Base-by-base conservation (phyloP, 345 rosid genomes). In the Melastoma malabathricum region DNA sequence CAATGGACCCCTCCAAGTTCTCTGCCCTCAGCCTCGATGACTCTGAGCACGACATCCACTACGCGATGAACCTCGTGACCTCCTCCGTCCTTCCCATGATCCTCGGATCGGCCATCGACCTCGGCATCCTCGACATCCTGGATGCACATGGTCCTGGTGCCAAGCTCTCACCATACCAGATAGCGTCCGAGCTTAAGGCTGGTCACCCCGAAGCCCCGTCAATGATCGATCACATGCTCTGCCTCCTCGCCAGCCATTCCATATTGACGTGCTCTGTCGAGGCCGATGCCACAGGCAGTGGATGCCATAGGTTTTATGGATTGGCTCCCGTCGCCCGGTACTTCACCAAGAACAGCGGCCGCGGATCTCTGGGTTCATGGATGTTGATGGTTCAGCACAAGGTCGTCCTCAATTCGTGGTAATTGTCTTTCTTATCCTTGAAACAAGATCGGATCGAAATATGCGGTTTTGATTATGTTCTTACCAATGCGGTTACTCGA, bases 1-100 rank as follows among this genome's bases (percentile, higher is more conserved):
- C 38, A 29, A 29, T 27, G 38, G 38, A 4, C 38, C n/a, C n/a
- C n/a, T n/a, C n/a, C n/a, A n/a, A n/a, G n/a, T n/a, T n/a, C n/a
- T n/a, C n/a, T n/a, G n/a, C n/a, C n/a, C n/a, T n/a, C n/a, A n/a
- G n/a, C n/a, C n/a, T n/a, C n/a, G n/a, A n/a, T n/a, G 9, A 4
- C 38, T 29, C 6, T 10, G 38, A 29, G 3, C 38, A 29, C 2
- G 38, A 29, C 38, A 29, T 4, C 8, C 38, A 29, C 54, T n/a
- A 9, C n/a, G 79, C 82, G 1, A 61, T 68, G 70, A 72, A 77
- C 13, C 62, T 73, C 20, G 75, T 60, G 3, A 63, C 50, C 15
- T 56, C 71, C 14, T 73, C 72, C 3, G 68, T 68, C 17, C 46
- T 71, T 19, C 75, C 82, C 16, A 56, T 71, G 79, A 68, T 55